Evolutionary conservation across 1,139 yeast genomes (phyloP), one percentile per base, ranked within the genome.

Genomic region (Geotrichum restrictum): DNA sequence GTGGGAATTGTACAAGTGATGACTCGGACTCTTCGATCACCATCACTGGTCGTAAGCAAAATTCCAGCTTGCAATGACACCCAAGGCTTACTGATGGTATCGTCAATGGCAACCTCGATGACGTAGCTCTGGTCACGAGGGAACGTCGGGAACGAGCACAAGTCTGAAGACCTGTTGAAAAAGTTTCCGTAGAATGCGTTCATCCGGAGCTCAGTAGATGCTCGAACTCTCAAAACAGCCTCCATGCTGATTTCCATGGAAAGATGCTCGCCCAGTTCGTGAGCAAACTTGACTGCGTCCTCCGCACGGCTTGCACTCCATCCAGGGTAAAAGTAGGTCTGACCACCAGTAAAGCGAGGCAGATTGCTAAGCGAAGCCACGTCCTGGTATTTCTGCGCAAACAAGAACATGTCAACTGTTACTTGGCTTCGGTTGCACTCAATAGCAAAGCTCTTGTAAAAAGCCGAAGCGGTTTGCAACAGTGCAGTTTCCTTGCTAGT

Each of bases 141-240:
- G 79, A 88, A 86, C 3, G 95, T 82, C 45, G 98, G 96, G 81
- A 91, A 91, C n/a, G 97, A 86, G 73, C 97, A 89, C 64, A 93
- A 75, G 67, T 94, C 99, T 3, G 96, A 85, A 0, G 97, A 88
- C 70, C 98, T 81, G 70, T 87, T 88, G 76, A 93, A 94, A 72
- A 93, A 93, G 72, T 93, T 94, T 60, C 99, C 99, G 68, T 80
- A 91, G 73, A 87, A 93, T 33, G 87, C 77, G 54, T 79, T 78
- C 83, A 88, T 85, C 68, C 93, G 82, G 59, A 93, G 71, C 31
- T 98, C 98, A 56, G 91, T 81, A 1, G 96, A 85, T 36, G 95
- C 94, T 73, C 98, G 84, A 42, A 93, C 94, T 70, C 98, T 85
- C 74, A 93, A 78, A 22, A 93, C 98, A 3, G 97, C 96, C 72